These are phyloP conservation scores for Botrytis aclada DNA, from an alignment of 2,329 filamentous ascomycete genomes.

Conservation along the genomic window DNA sequence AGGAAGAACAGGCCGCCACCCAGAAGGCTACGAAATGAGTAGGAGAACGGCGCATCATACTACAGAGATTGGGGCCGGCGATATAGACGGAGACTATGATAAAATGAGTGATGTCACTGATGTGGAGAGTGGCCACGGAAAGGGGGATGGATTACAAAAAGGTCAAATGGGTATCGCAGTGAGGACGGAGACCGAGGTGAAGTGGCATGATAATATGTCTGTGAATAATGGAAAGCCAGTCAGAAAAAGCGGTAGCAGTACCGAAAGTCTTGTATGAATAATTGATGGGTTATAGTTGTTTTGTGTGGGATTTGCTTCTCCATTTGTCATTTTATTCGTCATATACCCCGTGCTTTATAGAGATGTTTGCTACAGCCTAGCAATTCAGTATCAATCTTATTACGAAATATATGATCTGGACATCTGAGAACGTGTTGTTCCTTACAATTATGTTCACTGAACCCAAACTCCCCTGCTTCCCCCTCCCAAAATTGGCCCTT, in stretches of 20 bases:
- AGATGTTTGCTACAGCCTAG: not conserved
- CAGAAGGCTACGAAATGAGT: constrained; percentile 5
- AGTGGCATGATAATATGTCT: not conserved
- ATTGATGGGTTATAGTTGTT: not conserved
- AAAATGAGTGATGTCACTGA: constrained; percentile 3
- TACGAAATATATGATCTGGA: not conserved
- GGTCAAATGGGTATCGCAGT: not conserved
- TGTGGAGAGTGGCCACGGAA: not conserved
- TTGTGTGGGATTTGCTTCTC: not conserved
- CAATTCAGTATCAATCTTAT: not conserved
- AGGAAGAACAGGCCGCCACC: not conserved
- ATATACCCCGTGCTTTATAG: not conserved
- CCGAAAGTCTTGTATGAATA: constrained; percentile 5
- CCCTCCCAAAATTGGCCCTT: no score
- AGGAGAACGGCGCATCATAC: not conserved
- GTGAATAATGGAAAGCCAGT: not conserved
- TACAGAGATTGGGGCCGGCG: not conserved
- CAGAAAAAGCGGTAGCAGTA: not conserved
- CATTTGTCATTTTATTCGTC: not conserved
- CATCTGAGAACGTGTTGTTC: not conserved
- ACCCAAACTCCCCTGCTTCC: no score
- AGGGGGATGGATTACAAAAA: not conserved
- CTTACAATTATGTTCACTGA: no score
- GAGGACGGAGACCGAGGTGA: not conserved
- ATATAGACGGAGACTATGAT: not conserved